Conservation (phyloP, 1,284 basidiomycete species). For the Vanrija sp. region DNA sequence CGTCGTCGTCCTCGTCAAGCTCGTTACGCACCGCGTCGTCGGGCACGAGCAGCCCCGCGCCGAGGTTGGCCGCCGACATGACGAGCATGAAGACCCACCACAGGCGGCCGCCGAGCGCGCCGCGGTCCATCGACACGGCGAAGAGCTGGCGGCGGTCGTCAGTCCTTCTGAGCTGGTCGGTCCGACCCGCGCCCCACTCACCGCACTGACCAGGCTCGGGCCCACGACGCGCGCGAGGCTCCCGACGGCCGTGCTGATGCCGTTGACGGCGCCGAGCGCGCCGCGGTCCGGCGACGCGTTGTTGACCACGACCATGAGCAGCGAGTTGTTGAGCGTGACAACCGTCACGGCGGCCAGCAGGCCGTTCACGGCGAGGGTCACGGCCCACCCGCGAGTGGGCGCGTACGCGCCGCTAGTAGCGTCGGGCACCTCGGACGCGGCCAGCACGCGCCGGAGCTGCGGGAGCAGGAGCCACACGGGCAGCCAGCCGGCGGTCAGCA, state of each 20-base stretch:
- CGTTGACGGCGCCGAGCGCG: constrained; percentile 45
- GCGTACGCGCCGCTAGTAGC: constrained; percentile 15
- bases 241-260: constrained; percentile 39
- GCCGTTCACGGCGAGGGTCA: constrained; percentile 33
- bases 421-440: constrained; percentile 25
- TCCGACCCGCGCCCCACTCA: constrained; percentile 12
- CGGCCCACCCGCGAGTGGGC: constrained; percentile 27
- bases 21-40: no score
- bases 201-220: constrained; percentile 37
- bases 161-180: no score
- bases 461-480: constrained; percentile 39
- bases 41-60: constrained; percentile 18
- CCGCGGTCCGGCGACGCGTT: constrained; percentile 36
- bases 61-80: constrained; percentile 26
- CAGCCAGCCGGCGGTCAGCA: constrained; percentile 38
- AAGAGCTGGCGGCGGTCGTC: constrained; percentile 26
- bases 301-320: constrained; percentile 45
- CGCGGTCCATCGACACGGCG: constrained; percentile 42
- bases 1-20: no score
- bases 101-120: constrained; percentile 36
- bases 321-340: constrained; percentile 27
- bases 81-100: constrained; percentile 47
- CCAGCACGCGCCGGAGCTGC: constrained; percentile 29
- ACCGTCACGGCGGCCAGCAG: constrained; percentile 36
- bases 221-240: constrained; percentile 43